Evolutionary conservation across 2,329 filamentous ascomycete genomes (phyloP).

Genomic region (Fusarium algeriense): DNA sequence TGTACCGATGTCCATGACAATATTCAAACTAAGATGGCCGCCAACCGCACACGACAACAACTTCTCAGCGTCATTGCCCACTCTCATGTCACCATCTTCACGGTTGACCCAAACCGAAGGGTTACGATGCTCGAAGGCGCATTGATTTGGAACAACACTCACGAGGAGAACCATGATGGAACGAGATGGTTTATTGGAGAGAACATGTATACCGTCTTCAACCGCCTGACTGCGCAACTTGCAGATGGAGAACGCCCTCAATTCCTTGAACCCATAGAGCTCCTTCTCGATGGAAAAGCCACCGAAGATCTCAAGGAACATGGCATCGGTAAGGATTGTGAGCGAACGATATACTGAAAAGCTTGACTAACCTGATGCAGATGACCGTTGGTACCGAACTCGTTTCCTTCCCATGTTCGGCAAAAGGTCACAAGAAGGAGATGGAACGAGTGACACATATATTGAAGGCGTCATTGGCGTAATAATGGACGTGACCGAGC

Average conservation of each 20-base stretch:
- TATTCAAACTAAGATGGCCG: slow-evolving; percentile 75
- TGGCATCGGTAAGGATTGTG: slow-evolving; percentile 59
- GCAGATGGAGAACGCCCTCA: slow-evolving; percentile 58
- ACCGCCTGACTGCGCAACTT: slow-evolving; percentile 59
- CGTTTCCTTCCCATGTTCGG: slow-evolving; percentile 75
- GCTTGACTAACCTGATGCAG: slow-evolving; percentile 48
- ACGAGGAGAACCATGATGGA: slow-evolving; percentile 55
- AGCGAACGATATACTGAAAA: background rate
- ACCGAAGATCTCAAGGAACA: slow-evolving; percentile 74
- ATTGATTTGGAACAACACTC: slow-evolving; percentile 65
- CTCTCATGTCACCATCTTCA: slow-evolving; percentile 81
- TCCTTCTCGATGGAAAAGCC: slow-evolving; percentile 71
- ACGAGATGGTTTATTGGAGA: slow-evolving; percentile 68
- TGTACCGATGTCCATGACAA: slow-evolving; percentile 84
- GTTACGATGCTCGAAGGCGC: slow-evolving; percentile 79
- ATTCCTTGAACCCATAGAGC: slow-evolving; percentile 71
- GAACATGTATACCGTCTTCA: slow-evolving; percentile 75
- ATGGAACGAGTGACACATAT: slow-evolving; percentile 58
- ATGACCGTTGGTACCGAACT: slow-evolving; percentile 77
- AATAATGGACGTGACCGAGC: slow-evolving; percentile 83
- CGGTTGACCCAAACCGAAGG: slow-evolving; percentile 71
- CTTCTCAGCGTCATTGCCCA: slow-evolving; percentile 80
- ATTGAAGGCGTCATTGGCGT: slow-evolving; percentile 82
- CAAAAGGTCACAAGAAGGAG: slow-evolving; percentile 65
- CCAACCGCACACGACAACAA: slow-evolving; percentile 76